Base-by-base conservation (phyloP, 805 yeast species). In the Groenewaldozyma tartarivorans region DNA sequence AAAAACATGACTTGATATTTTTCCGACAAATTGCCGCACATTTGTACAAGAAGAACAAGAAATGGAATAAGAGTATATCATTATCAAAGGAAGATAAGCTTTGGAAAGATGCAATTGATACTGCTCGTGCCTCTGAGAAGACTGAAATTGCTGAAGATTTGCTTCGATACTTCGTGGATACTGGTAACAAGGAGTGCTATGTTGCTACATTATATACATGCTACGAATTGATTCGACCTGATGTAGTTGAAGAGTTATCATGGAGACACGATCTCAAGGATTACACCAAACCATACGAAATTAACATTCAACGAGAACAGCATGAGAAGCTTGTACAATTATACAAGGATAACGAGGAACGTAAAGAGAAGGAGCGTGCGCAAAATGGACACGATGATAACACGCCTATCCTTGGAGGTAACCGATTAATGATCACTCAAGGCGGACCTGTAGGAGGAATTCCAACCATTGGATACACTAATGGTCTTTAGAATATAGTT, bases 11-110 rank as follows among this genome's bases (percentile, higher is more conserved):
- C 20, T 67, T 87, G 41, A 76, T 92, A 42, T 92, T 87, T 69
- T 92, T 92, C 74, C 81, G 96, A 67, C 94, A 86, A 68, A 86
- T 92, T 57, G 94, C 96, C 31, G 97, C 97, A 38, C 76, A 87
- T 52, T 72, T 92, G 50, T 92, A 83, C 74, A 78, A 95, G 62
- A 87, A 87, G 67, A 86, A 86, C 67, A 88, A 87, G 75, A 90
- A 92, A 62, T 92, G 86, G 81, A 72, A 67, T 60, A 90, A 88
- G 72, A 81, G 95, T 38, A 79, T 92, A 57, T 74, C 88, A 2
- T 77, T 92, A 47, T 74, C 87, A 56, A 92, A 92, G 70, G 74
- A 81, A 46, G 97, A 92, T 68, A 86, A 84, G 64, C 71, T 92
- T 54, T 92, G 96, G 97, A 71, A 81, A 44, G 96, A 88, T 62